Conservation (phyloP, 768 basidiomycete genomes). For the Pisolithus tinctorius region DNA sequence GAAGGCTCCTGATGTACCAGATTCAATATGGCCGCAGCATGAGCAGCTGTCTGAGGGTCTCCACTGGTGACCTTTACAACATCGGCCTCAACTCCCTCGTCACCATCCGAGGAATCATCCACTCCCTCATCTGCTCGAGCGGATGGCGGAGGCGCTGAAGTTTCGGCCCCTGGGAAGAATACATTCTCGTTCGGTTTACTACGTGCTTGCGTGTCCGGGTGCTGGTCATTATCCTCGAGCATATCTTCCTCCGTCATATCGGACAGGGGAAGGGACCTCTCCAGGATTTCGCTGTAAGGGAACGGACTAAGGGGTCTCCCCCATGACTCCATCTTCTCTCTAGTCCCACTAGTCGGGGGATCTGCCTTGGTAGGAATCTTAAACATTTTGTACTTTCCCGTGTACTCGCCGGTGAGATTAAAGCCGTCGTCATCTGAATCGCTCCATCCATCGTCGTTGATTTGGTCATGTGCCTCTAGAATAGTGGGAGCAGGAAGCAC, state of each 20-base stretch:
- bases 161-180: conserved; percentile 13
- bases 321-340: conserved; percentile 49
- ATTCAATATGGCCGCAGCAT: conserved; percentile 90
- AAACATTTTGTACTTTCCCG: conserved; percentile 54
- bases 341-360: conserved; percentile 53
- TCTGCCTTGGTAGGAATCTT: conserved; percentile 57
- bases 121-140: neutral
- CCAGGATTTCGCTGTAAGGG: conserved; percentile 34
- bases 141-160: neutral
- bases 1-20: conserved; percentile 41
- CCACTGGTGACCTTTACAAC: conserved; percentile 80
- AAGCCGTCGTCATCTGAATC: conserved; percentile 28
- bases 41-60: conserved; percentile 80
- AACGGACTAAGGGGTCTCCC: conserved; percentile 68
- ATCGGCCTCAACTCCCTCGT: conserved; percentile 28
- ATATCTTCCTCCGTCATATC: conserved; percentile 6
- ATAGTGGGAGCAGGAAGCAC: conserved; percentile 14
- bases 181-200: neutral
- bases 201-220: neutral
- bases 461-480: conserved; percentile 1
- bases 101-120: conserved; percentile 18
- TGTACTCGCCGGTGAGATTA: conserved; percentile 51
- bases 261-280: conserved; percentile 18
- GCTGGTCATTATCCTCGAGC: neutral
- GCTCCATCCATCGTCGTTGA: conserved; percentile 14